Evolutionary conservation across 805 yeast species (phyloP), one percentile per base, ranked within the genome.

Genomic region (Pichia rugopelliculosa): DNA sequence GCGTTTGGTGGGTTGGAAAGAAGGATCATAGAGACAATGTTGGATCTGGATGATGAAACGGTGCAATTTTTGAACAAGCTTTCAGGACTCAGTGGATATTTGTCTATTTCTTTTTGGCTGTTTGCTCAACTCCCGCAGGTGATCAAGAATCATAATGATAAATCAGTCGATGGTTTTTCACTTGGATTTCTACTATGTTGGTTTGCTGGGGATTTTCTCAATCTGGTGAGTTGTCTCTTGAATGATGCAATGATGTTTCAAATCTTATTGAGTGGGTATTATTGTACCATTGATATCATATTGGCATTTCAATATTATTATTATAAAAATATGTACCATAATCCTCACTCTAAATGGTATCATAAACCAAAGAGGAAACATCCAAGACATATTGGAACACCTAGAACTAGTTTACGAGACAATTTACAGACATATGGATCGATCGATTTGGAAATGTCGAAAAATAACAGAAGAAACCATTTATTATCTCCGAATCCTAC

Each of bases 111-210:
- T 6, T 72, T 81, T 49, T 84, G 91, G 90, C 67, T 82, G 33
- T 79, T 82, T 60, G 90, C 90, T 3, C 90, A 83, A 61, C 58
- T 80, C 17, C 90, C 90, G 1, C 91, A 84, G 58, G 80, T 83
- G 12, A 63, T 73, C 48, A 70, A 74, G 55, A 84, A 83, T 59
- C 80, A 79, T 60, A 62, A 66, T 13, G 70, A 70, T 55, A 75
- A 79, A 52, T 75, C 85, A 2, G 85, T 85, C 5, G 86, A 77
- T 18, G 90, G 90, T 3, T 69, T 84, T 21, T 79, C 87, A 12
- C 70, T 77, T 27, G 71, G 72, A 6, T 84, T 84, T 54, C 70
- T 84, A 4, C 52, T 72, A 11, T 73, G 79, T 48, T 84, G 89
- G 89, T 73, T 80, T 51, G 58, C 72, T 46, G 91, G 90, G 10